Percentiles rank a stretch among this genome's conserved stretches.
Conservation (phyloP, 2,329 filamentous ascomycete species). For the Thielaviopsis punctulata region DNA sequence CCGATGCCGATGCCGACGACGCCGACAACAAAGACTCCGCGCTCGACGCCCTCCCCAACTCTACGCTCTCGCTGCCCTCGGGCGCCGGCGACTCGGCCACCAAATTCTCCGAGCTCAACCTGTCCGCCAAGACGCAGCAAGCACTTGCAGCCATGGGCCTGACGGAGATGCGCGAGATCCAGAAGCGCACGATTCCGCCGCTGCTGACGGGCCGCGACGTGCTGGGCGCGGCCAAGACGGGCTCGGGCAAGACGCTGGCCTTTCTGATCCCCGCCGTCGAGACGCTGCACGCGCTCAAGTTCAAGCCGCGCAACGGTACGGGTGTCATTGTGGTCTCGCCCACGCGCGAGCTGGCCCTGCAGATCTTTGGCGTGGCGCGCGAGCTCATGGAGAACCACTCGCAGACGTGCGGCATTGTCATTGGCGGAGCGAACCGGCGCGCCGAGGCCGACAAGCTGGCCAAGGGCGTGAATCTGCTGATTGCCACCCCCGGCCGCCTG, state of each 20-base stretch:
- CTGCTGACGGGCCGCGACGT: constrained; percentile 81
- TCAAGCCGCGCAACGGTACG: constrained; percentile 88
- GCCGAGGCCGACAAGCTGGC: constrained; percentile 86
- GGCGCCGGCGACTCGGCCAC: constrained; percentile 43
- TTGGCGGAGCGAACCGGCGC: constrained; percentile 79
- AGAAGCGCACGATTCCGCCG: constrained; percentile 71
- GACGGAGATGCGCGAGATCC: constrained; percentile 89
- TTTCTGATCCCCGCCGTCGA: constrained; percentile 91
- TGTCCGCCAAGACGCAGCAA: constrained; percentile 77
- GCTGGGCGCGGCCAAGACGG: constrained; percentile 87
- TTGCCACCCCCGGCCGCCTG: constrained; percentile 82
- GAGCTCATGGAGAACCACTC: constrained; percentile 88
- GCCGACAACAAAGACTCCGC: constrained; percentile 19
- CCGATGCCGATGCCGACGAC: constrained; percentile 12
- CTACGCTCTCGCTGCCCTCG: constrained; percentile 33
- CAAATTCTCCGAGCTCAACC: constrained; percentile 63
- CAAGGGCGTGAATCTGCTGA: constrained; percentile 87
- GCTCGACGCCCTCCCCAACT: constrained; percentile 20
- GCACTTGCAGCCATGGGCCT: constrained; percentile 87
- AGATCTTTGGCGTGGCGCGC: constrained; percentile 88
- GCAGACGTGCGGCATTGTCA: constrained; percentile 89
- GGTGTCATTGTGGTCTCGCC: constrained; percentile 87
- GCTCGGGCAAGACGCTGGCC: too few relatives aligned
- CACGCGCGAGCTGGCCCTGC: constrained; percentile 81
- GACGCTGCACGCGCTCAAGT: constrained; percentile 75